Conservation (phyloP, 2,329 filamentous ascomycete species). For the Fusarium redolens region DNA sequence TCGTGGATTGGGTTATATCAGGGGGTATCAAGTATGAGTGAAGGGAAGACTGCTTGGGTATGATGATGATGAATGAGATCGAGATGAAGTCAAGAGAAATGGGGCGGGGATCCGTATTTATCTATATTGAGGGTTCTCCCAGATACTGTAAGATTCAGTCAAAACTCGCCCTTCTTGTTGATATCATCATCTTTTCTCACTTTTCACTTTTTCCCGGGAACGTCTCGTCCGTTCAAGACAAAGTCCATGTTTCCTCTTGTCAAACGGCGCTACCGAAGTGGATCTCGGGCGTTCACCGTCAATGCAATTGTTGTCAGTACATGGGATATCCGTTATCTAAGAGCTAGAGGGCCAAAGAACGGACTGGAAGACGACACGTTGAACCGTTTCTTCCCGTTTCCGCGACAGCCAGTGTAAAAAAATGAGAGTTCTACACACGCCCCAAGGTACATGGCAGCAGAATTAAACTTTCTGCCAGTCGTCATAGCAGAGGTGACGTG, state of each 20-base stretch:
- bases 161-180: conserved; percentile 36
- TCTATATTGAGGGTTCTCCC: conserved; percentile 13
- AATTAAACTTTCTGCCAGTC: conserved; percentile 20
- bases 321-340: conserved; percentile 26
- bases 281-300: conserved; percentile 37
- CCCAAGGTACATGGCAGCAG: neutral
- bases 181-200: conserved; percentile 31
- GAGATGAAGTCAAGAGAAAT: conserved; percentile 22
- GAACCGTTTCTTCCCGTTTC: conserved; percentile 31
- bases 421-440: neutral
- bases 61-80: conserved; percentile 15
- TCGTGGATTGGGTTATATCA: conserved; percentile 3
- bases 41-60: conserved; percentile 24
- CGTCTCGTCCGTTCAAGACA: conserved; percentile 4
- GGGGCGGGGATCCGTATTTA: conserved; percentile 37
- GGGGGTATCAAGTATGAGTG: conserved; percentile 35
- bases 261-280: conserved; percentile 38
- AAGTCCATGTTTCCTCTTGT: conserved; percentile 5
- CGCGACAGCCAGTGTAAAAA: conserved; percentile 28
- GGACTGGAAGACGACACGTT: conserved; percentile 21
- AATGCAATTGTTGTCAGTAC: conserved; percentile 15
- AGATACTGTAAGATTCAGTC: conserved; percentile 1
- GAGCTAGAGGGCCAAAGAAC: conserved; percentile 10
- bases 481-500: conserved; percentile 29
- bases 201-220: neutral